Evolutionary conservation across 2,329 filamentous ascomycete species (phyloP).

Genomic region (Sphaceloma murrayae): DNA sequence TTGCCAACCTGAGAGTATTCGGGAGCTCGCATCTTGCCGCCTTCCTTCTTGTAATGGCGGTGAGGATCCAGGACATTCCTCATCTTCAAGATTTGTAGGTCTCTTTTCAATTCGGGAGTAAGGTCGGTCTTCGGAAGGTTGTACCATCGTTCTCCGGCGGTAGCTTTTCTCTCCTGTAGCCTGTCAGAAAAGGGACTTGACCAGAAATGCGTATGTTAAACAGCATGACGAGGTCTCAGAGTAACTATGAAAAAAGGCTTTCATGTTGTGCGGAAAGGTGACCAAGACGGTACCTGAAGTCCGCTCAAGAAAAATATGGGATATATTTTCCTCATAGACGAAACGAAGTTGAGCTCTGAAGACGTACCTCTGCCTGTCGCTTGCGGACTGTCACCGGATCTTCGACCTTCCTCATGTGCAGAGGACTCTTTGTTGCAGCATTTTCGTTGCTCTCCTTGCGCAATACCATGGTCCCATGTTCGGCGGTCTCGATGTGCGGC

Average conservation of each 20-base stretch:
- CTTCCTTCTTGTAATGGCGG: conserved; percentile 82
- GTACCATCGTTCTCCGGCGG: conserved; percentile 77
- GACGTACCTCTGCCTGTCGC: conserved; percentile 45
- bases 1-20: conserved; percentile 84
- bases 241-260: conserved; percentile 66
- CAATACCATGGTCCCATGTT: conserved; percentile 44
- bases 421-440: conserved; percentile 30
- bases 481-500: conserved; percentile 46
- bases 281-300: conserved; percentile 70
- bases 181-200: conserved; percentile 16
- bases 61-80: conserved; percentile 82
- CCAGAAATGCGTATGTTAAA: conserved; percentile 18
- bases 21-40: conserved; percentile 58
- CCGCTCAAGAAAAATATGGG: conserved; percentile 61
- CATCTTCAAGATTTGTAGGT: conserved; percentile 83
- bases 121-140: conserved; percentile 75
- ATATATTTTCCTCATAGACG: conserved; percentile 66
- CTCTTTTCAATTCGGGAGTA: conserved; percentile 76
- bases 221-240: conserved; percentile 44
- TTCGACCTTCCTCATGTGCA: conserved; percentile 44
- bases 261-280: conserved; percentile 60
- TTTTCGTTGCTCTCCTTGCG: conserved; percentile 37
- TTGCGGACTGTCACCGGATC: conserved; percentile 42
- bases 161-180: conserved; percentile 48
- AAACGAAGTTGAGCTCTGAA: conserved; percentile 21